Conservation (phyloP, 1,284 basidiomycete species). For the Puccinia sorghi region DNA sequence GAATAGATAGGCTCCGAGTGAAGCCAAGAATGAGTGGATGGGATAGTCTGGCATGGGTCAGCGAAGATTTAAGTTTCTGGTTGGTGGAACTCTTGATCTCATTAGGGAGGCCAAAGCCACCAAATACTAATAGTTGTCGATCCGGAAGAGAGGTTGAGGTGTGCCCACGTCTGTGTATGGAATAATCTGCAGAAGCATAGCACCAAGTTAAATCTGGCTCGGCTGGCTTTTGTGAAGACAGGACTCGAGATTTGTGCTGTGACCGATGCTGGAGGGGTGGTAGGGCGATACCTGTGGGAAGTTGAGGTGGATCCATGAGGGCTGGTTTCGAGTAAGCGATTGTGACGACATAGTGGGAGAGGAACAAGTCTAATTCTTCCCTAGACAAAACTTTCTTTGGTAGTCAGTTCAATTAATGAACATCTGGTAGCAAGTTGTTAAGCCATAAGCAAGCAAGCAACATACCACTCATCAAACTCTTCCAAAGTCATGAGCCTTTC, state of each 20-base stretch:
- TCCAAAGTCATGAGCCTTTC: constrained; percentile 25
- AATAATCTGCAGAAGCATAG: not conserved
- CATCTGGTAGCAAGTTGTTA: not conserved
- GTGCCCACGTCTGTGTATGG: constrained; percentile 44
- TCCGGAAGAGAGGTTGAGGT: constrained; percentile 15
- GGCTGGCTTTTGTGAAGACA: not conserved
- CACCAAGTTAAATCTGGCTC: constrained; percentile 2
- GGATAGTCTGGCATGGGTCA: constrained; percentile 33
- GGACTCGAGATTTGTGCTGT: not conserved
- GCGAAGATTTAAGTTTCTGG: not conserved
- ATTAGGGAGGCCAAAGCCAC: constrained; percentile 39
- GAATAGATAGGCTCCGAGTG: not conserved
- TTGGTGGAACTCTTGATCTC: not conserved
- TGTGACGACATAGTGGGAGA: constrained; percentile 41
- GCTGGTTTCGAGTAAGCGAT: constrained; percentile 41
- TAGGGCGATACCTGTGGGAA: not conserved
- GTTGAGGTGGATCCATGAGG: not conserved
- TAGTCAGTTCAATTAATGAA: not conserved
- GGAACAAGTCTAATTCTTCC: constrained; percentile 49
- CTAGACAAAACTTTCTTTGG: constrained; percentile 24
- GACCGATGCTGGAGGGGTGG: constrained; percentile 20
- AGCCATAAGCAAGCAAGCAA: not conserved
- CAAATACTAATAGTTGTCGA: constrained; percentile 31
- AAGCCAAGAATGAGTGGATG: constrained; percentile 31
- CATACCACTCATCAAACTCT: constrained; percentile 49